Evolutionary conservation across 2,329 filamentous ascomycete genomes (phyloP).

Genomic region (Triangularia verruculosa): DNA sequence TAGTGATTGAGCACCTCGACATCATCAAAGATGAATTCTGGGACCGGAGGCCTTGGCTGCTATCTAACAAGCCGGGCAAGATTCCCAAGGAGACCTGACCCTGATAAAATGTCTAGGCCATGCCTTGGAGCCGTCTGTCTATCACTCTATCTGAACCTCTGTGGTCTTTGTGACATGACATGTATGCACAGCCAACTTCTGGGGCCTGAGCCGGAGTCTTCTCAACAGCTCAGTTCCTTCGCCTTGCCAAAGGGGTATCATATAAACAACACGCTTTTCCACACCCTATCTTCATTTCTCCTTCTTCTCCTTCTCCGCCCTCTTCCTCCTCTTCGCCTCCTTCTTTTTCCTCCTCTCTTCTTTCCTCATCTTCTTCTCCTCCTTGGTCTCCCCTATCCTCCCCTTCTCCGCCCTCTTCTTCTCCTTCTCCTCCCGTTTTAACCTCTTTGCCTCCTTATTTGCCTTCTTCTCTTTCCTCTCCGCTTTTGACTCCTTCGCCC

Average conservation of each 20-base stretch:
- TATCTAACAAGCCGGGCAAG: constrained; percentile 71
- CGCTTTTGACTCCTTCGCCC: constrained; percentile 43
- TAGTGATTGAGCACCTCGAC: constrained; percentile 83
- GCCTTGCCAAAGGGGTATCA: not conserved
- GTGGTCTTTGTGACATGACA: not conserved
- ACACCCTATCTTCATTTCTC: not conserved
- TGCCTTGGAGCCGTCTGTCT: not conserved
- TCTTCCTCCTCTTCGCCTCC: constrained; percentile 14
- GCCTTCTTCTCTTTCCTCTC: constrained; percentile 47
- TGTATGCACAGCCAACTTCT: not conserved
- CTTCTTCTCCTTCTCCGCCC: not conserved
- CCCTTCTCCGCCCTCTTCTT: constrained; percentile 31
- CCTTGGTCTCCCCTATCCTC: constrained; percentile 43
- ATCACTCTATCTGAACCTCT: not conserved
- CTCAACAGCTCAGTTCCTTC: constrained; percentile 1
- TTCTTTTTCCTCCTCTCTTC: not conserved
- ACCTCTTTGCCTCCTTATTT: constrained; percentile 43
- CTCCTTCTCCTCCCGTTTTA: constrained; percentile 33
- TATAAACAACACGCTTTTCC: constrained; percentile 7
- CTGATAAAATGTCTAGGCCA: not conserved
- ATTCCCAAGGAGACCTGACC: constrained; percentile 57
- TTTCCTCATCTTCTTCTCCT: constrained; percentile 29
- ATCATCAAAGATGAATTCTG: constrained; percentile 96
- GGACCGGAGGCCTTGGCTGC: constrained; percentile 79
- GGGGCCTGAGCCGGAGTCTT: not conserved